Evolutionary conservation across 2,329 filamentous ascomycete genomes (phyloP), one percentile per base, ranked within the genome.

Genomic region (Colletotrichum sp.): DNA sequence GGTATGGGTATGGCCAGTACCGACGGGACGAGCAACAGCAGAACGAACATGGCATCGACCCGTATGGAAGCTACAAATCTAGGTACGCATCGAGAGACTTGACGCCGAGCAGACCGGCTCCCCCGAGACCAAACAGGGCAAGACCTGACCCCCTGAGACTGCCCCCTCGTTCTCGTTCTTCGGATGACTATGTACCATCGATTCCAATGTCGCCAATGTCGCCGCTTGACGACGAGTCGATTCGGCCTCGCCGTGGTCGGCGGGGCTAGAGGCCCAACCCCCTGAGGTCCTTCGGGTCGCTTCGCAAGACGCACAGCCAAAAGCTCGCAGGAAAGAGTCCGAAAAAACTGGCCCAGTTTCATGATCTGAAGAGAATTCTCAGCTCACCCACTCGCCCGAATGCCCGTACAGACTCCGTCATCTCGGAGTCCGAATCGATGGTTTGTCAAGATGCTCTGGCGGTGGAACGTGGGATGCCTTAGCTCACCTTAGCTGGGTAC

Each of bases 371-470:
- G 34, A 68, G 52, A 43, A 10, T 68, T 24, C 24, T 68, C 52
- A 43, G n/a, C 32, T 64, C 26, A 14, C 24, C n/a, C 18, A n/a
- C 61, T 16, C 63, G 73, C n/a, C 32, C 21, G 7, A 43, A 73
- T n/a, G 62, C 30, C 28, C 69, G 64, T 28, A 28, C 48, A 36
- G 64, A 58, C 13, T 67, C 64, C 7, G 21, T 67, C 18, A 21
- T 21, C 43, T 75, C 73, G 4, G 73, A 75, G 6, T n/a, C 64
- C 34, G 32, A 21, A 63, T 73, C 73, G 3, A 69, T 75, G 13
- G 64, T 32, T 32, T 73, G 73, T 16, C 32, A 66, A 24, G 58
- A 59, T 26, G 43, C 69, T 55, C 58, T 56, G 8, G 55, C 48
- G 13, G 34, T 69, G 55, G 73, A 75, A 21, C 38, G 68, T 36